phyloP scores from a whole-genome alignment of 192 early-diverging fungal species.

The Coemansia sp. region DNA sequence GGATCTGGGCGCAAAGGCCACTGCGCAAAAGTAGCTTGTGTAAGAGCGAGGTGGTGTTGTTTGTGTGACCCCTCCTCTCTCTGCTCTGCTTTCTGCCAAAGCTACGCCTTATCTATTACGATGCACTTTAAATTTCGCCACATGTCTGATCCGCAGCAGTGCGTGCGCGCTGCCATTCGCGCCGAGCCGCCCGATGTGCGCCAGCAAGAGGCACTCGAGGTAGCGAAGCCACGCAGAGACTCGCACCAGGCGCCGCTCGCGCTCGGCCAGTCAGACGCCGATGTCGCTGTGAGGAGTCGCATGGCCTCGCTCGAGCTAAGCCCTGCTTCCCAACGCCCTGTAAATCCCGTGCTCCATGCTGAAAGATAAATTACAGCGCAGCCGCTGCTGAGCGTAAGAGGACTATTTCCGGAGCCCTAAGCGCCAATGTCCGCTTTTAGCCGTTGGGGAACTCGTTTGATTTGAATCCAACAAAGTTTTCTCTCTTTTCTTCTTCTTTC shows the following conservation, averaged over 20 bases:
- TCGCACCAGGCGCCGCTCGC: too few species aligned
- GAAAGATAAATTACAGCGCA: too few species aligned
- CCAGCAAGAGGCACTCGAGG: constrained; percentile 23
- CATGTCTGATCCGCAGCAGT: constrained; percentile 31
- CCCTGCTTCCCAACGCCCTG: neutral
- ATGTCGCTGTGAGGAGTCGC: neutral
- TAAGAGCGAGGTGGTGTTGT: neutral
- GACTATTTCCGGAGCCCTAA: too few species aligned
- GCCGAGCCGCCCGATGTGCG: constrained; percentile 13
- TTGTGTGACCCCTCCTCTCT: neutral
- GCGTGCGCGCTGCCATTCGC: constrained; percentile 22
- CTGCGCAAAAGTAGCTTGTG: too few species aligned
- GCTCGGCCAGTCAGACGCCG: neutral
- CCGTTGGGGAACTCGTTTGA: too few species aligned
- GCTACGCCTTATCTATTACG: neutral
- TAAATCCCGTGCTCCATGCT: too few species aligned
- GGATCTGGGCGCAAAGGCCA: neutral
- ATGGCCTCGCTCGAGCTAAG: neutral
- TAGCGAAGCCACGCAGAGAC: neutral
- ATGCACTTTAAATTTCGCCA: constrained; percentile 21
- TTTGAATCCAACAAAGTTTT: too few species aligned
- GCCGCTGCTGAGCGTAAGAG: too few species aligned
- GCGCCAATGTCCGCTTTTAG: too few species aligned
- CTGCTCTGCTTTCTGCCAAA: neutral
- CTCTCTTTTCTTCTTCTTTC: too few species aligned